phyloP scores from a whole-genome alignment of 306 rosid species.

The Lablab purpureus region DNA sequence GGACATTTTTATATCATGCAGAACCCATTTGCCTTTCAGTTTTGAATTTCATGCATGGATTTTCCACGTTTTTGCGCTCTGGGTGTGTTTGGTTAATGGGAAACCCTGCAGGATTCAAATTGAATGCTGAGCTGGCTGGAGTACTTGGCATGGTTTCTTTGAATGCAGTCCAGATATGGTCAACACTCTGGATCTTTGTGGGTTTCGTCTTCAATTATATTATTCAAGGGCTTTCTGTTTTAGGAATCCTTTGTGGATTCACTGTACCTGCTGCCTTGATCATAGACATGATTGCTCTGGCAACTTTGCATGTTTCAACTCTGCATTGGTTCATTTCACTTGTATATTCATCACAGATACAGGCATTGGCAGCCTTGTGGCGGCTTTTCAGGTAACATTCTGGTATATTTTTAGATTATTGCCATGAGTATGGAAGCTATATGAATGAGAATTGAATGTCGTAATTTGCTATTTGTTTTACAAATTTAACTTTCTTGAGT shows the following conservation, averaged over 20 bases:
- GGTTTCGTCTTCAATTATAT: constrained; percentile 62
- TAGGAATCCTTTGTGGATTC: constrained; percentile 82
- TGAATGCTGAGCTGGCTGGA: constrained; percentile 86
- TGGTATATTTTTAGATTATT: constrained; percentile 41
- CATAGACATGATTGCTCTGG: constrained; percentile 71
- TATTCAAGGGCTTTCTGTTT: constrained; percentile 74
- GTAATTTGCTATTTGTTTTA: constrained; percentile 21
- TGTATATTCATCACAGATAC: constrained; percentile 86
- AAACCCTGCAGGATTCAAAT: constrained; percentile 94
- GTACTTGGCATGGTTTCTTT: constrained; percentile 87
- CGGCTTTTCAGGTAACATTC: constrained; percentile 86
- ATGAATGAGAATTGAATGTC: constrained; percentile 36
- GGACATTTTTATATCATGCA: constrained; percentile 68
- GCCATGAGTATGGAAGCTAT: constrained; percentile 22
- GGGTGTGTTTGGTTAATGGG: constrained; percentile 99
- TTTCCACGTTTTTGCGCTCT: constrained; percentile 80
- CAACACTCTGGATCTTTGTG: constrained; percentile 83
- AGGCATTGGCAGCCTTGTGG: constrained; percentile 90
- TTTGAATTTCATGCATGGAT: constrained; percentile 64
- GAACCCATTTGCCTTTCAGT: constrained; percentile 61
- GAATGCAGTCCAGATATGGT: constrained; percentile 92
- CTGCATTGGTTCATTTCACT: constrained; percentile 89
- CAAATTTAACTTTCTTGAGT: neutral
- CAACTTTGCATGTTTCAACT: constrained; percentile 75
- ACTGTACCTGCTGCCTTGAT: constrained; percentile 80